Percentiles rank a stretch among this genome's conserved stretches.
phyloP scores from a whole-genome alignment of 805 yeast genomes.

The Wickerhamiella azyma region DNA sequence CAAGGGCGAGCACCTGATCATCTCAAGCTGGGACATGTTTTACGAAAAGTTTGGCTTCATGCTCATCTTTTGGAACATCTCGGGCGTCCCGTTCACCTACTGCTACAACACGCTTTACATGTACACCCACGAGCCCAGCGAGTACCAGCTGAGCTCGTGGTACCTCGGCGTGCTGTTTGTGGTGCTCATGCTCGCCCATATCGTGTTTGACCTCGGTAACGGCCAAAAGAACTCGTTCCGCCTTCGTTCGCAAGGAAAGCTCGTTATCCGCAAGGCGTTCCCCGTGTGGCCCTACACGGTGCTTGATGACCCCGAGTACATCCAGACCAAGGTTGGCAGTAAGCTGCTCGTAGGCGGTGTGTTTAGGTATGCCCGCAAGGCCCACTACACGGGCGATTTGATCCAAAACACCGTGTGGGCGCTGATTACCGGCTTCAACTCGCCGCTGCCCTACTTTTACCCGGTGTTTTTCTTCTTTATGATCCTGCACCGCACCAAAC shows the following conservation, averaged over 20 bases:
- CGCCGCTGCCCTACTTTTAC: slow-evolving; percentile 93
- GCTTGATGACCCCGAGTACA: slow-evolving; percentile 69
- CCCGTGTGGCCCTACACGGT: slow-evolving; percentile 83
- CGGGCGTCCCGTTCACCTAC: slow-evolving; percentile 97
- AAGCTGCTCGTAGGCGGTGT: slow-evolving; percentile 83
- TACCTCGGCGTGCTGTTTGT: slow-evolving; percentile 47
- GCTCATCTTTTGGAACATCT: slow-evolving; percentile 97
- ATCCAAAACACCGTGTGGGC: slow-evolving; percentile 86
- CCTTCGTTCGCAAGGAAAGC: slow-evolving; percentile 60
- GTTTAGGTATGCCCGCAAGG: slow-evolving; percentile 85
- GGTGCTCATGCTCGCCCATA: slow-evolving; percentile 57
- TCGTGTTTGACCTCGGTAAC: slow-evolving; percentile 87
- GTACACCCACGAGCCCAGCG: slow-evolving; percentile 69
- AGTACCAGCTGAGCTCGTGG: slow-evolving; percentile 55
- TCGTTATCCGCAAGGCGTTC: slow-evolving; percentile 66
- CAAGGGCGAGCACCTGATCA: slow-evolving; percentile 94
- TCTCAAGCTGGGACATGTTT: slow-evolving; percentile 99
- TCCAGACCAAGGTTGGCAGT: slow-evolving; percentile 75
- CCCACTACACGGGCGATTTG: slow-evolving; percentile 91
- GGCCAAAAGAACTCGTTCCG: slow-evolving; percentile 93
- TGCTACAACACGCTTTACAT: slow-evolving; percentile 84
- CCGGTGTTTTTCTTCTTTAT: slow-evolving; percentile 82
- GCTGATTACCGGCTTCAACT: slow-evolving; percentile 69
- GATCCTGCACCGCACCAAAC: slow-evolving; percentile 71
- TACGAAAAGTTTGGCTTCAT: slow-evolving; percentile 98